Base-by-base conservation (phyloP, 2,329 filamentous ascomycete genomes). In the Xylariales sp. region DNA sequence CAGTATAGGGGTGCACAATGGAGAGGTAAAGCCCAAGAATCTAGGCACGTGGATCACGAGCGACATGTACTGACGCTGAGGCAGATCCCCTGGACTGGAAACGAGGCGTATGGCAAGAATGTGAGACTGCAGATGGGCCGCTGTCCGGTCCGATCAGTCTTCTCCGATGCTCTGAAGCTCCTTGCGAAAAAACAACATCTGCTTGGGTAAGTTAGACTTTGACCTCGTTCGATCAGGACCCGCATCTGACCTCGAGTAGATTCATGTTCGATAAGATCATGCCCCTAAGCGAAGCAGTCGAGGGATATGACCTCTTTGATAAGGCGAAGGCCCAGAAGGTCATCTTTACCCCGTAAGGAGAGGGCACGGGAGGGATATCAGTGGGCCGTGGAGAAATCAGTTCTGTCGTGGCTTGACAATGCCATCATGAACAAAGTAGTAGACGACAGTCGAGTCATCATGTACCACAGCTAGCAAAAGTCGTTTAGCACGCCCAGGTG, bases 351-450 rank as follows among this genome's bases (percentile, higher is more conserved):
- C 70, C 67, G 12, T 75, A 49, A 59, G 16, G n/a, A 31, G 28
- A 35, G n/a, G 28, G 27, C 24, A 25, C 14, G 20, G 16, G 31
- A 12, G 23, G 13, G 13, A 29, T 11, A 21, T 15, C 12, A 17
- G 40, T 25, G 31, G 16, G 10, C 20, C 17, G 21, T 11, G 19
- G 12, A 16, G 16, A 17, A 13, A 17, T 73, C 65, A 91, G 57
- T 93, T 93, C 59, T 91, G 87, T 40, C 87, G 72, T 17, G 87
- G 87, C 67, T 91, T 93, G 37, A 91, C 85, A 46, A 90, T 80
- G n/a, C 86, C 87, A 59, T 91, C 85, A 52, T 91, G 86, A 58
- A 91, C 78, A 45, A 90, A 74, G 56, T 93, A 93, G 62, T 91
- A 93, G 28, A 88, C 83, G 14, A 93, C 74, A 0, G 87, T 91